Base-by-base conservation (phyloP, 1,284 basidiomycete genomes). In the Dichomitus squalens region DNA sequence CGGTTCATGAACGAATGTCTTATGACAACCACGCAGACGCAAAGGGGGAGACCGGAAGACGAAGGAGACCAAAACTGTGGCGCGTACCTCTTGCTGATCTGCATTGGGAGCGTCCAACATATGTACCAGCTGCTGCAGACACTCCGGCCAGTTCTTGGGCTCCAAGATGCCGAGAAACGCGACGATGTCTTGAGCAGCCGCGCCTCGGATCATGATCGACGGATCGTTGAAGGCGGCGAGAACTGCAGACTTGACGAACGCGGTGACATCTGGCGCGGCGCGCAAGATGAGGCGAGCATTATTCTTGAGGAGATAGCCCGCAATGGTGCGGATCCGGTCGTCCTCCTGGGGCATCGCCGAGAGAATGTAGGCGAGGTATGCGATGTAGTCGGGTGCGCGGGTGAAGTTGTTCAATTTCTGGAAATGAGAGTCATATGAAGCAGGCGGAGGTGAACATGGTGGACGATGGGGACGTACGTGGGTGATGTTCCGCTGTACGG, bases 301-400 rank as follows among this genome's bases (percentile, higher is more conserved):
- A 76, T 98, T 99, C 85, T 99, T 99, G 74, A 99, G 87, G 34
- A 99, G 83, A 68, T 98, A 92, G 53, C 96, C 97, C 31, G 97
- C 96, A 74, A 98, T 95, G 58, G 93, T 93, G 56, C 96, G 86
- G 70, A 96, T 94, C 43, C 91, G 89, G 67, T 93, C 91, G 66
- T 95, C 90, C 75, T 98, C 95, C 61, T 86, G 80, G 1, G 87
- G 81, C 79, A 93, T 75, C 46, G 84, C 82, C 49, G 92, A 88
- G 61, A 97, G 85, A 76, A 98, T 95, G 74, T 96, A 94, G 43
- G 92, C 92, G 60, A 99, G 87, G 83, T 99, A 99, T 64, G 92
- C 95, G 63, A 96, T 91, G 75, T 98, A 99, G 75, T 96, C 94
- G 53, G 95, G 92, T 58, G 90, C 87, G 69, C 86, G 86, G 72